Percentiles rank a stretch among this genome's conserved stretches.
Conservation (phyloP, 2,329 filamentous ascomycete genomes). For the Cladosporium oxysporum region DNA sequence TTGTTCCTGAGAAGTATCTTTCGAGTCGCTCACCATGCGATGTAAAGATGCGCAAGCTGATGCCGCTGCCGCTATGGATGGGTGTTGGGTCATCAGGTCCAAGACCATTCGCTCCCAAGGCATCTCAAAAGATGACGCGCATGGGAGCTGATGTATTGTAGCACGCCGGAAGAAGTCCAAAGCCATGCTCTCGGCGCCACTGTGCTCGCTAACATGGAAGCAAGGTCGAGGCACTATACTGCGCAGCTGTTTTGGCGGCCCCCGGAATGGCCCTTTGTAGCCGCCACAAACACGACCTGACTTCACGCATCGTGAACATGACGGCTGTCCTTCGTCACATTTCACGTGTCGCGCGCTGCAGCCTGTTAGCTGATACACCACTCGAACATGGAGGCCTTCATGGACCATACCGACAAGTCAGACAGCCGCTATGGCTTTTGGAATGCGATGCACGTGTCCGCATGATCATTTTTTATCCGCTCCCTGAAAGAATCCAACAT, state of each 20-base stretch:
- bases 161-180: neutral
- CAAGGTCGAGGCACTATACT: neutral
- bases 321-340: neutral
- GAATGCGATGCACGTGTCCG: neutral
- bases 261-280: neutral
- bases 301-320: neutral
- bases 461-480: neutral
- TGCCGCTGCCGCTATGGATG: neutral
- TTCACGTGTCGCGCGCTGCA: constrained; percentile 1
- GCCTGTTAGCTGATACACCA: neutral
- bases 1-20: neutral
- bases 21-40: neutral
- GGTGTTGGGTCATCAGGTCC: neutral
- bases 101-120: neutral
- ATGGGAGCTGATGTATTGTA: constrained; percentile 1
- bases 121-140: neutral
- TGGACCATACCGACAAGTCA: constrained; percentile 1
- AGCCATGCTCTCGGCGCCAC: neutral
- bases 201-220: neutral
- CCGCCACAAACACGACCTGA: constrained; percentile 1
- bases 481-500: neutral
- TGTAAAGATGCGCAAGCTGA: constrained; percentile 2
- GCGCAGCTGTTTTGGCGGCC: neutral
- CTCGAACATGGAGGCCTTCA: too few relatives aligned
- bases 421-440: constrained; percentile 1